These are phyloP conservation scores for Climacium dendroides DNA, from an alignment of 225 moss, liverwort and hornwort genomes.

Conservation along the genomic window DNA sequence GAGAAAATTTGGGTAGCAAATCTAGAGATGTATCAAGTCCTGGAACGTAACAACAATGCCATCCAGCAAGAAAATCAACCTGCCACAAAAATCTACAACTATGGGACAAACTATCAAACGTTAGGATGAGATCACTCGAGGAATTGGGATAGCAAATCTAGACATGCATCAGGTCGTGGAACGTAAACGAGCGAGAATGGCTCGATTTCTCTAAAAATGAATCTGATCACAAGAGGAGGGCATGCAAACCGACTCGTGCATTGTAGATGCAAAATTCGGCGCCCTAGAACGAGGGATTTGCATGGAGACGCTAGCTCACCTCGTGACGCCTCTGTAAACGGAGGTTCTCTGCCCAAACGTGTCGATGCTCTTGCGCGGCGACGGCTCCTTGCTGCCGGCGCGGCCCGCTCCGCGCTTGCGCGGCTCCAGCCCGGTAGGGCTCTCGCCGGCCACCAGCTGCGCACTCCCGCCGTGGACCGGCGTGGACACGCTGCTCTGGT, in stretches of 20 bases:
- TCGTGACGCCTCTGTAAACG: constrained; percentile 87
- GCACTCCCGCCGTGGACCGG: constrained; percentile 29
- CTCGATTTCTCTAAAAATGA: background rate
- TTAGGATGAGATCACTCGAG: background rate
- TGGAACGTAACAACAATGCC: background rate
- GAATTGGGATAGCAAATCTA: background rate
- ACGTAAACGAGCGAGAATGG: background rate
- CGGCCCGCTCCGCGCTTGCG: constrained; percentile 86
- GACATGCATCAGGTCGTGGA: background rate
- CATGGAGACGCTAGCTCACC: constrained; percentile 21
- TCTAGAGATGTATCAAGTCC: background rate
- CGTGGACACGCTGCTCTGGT: constrained; percentile 64
- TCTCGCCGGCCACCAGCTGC: constrained; percentile 47
- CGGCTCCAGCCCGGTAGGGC: constrained; percentile 62
- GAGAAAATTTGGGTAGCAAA: background rate
- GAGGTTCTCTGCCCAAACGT: constrained; percentile 94
- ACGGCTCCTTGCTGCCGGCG: constrained; percentile 87
- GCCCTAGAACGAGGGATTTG: background rate
- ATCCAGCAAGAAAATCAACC: background rate
- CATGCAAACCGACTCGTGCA: background rate
- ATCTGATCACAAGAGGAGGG: background rate
- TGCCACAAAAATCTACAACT: background rate
- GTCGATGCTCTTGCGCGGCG: constrained; percentile 90
- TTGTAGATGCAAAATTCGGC: background rate
- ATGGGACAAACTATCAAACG: background rate